A percentile compares a stretch with the other conserved stretches of the same genome.
Conservation (phyloP, 129 eudicot species). For the Centrapalus pauciflorus region DNA sequence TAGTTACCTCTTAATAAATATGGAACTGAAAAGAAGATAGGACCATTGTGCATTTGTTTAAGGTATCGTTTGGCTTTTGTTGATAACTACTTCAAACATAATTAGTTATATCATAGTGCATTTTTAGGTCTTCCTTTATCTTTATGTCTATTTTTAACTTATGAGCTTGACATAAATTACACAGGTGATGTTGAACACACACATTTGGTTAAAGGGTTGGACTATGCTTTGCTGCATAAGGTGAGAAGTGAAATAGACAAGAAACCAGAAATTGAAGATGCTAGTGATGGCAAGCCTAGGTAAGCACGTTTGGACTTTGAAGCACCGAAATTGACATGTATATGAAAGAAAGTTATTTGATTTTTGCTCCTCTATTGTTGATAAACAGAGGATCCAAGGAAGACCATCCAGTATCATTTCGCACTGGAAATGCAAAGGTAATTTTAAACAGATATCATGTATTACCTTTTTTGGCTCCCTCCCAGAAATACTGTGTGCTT, state of each 20-base stretch:
- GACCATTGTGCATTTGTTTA: background rate
- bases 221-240: conserved; percentile 86
- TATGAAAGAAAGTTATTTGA: conserved; percentile 1
- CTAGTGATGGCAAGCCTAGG: conserved; percentile 63
- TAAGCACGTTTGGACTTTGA: conserved; percentile 17
- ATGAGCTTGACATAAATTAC: conserved; percentile 16
- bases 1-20: background rate
- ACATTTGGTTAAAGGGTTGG: conserved; percentile 95
- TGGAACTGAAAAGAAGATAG: background rate
- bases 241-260: conserved; percentile 94
- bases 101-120: background rate
- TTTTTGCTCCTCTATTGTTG: conserved; percentile 1
- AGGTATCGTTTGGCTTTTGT: background rate
- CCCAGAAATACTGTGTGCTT: conserved; percentile 6
- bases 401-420: conserved; percentile 74
- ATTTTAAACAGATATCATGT: background rate
- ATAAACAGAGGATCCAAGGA: conserved; percentile 64
- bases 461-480: background rate
- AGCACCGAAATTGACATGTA: background rate
- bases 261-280: conserved; percentile 75
- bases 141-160: background rate
- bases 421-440: conserved; percentile 88
- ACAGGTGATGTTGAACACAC: conserved; percentile 99
- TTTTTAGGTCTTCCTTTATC: background rate
- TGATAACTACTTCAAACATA: background rate